phyloP scores from a whole-genome alignment of 768 basidiomycete genomes.

The Termitomyces bulborhizus region DNA sequence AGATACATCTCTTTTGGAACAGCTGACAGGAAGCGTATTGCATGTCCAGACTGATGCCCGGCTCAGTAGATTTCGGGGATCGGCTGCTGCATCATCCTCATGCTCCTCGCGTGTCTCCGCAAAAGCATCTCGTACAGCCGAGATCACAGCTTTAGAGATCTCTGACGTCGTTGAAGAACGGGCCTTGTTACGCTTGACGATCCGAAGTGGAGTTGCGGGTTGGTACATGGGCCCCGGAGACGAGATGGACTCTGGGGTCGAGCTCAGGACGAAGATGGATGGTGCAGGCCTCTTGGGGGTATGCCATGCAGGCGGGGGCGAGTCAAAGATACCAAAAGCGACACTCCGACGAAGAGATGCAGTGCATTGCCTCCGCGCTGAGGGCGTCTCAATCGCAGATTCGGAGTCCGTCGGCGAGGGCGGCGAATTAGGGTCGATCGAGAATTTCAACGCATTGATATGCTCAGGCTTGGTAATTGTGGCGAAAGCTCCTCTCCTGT shows the following conservation, averaged over 20 bases:
- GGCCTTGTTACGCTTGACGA: constrained; percentile 12
- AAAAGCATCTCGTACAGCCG: constrained; percentile 14
- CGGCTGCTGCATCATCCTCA: constrained; percentile 2
- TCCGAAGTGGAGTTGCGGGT: constrained; percentile 12
- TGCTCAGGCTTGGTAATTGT: constrained; percentile 10
- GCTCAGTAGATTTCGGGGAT: constrained; percentile 13
- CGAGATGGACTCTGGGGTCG: not conserved
- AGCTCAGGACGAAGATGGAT: constrained; percentile 1
- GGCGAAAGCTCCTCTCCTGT: constrained; percentile 10
- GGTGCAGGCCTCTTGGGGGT: not conserved
- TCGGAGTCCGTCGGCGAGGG: not conserved
- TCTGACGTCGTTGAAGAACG: constrained; percentile 4
- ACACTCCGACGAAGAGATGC: constrained; percentile 7
- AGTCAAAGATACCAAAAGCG: constrained; percentile 8
- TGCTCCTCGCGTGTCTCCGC: constrained; percentile 1
- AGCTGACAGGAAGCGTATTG: not conserved
- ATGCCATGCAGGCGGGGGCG: constrained; percentile 1
- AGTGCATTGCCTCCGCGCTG: constrained; percentile 4
- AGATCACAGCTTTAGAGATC: constrained; percentile 10
- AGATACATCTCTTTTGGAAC: not conserved
- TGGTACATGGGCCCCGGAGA: not conserved
- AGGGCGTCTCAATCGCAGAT: constrained; percentile 5
- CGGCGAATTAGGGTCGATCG: not conserved
- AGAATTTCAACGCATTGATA: not conserved
- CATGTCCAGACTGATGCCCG: constrained; percentile 16